Evolutionary conservation across 1,284 basidiomycete genomes (phyloP).

Genomic region (Sutorius eximius): DNA sequence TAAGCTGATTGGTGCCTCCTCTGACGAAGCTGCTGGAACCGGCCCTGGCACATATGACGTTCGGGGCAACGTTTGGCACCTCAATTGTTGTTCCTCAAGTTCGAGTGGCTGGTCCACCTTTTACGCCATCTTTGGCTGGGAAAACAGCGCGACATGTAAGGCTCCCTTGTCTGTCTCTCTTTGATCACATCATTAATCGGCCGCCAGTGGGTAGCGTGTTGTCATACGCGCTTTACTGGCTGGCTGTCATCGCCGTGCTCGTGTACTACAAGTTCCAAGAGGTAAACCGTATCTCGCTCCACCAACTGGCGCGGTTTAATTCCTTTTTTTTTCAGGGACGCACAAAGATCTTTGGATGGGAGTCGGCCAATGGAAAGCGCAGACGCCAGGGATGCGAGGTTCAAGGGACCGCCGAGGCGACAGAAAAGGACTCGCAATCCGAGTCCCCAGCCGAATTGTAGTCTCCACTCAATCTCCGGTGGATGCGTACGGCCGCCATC

Average conservation of each 20-base stretch:
- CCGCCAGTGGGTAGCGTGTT: conserved; percentile 63
- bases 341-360: conserved; percentile 43
- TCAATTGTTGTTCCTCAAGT: conserved; percentile 80
- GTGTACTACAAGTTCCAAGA: conserved; percentile 71
- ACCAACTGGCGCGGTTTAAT: background rate
- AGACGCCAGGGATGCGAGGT: conserved; percentile 29
- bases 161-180: background rate
- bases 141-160: conserved; percentile 63
- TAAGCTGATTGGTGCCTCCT: conserved; percentile 68
- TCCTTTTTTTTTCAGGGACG: conserved; percentile 37
- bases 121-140: conserved; percentile 74
- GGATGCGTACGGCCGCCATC: background rate
- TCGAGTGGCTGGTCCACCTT: conserved; percentile 74
- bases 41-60: conserved; percentile 84
- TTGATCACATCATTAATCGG: background rate
- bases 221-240: conserved; percentile 80
- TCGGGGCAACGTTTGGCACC: conserved; percentile 82
- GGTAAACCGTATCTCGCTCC: conserved; percentile 31
- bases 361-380: conserved; percentile 43
- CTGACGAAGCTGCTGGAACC: conserved; percentile 74
- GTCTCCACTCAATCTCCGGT: background rate
- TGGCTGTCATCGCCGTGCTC: conserved; percentile 63
- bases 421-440: conserved; percentile 8
- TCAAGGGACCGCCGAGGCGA: background rate
- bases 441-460: background rate